phyloP scores from a whole-genome alignment of 345 rosid species.

The Mallotus nudiflorus region DNA sequence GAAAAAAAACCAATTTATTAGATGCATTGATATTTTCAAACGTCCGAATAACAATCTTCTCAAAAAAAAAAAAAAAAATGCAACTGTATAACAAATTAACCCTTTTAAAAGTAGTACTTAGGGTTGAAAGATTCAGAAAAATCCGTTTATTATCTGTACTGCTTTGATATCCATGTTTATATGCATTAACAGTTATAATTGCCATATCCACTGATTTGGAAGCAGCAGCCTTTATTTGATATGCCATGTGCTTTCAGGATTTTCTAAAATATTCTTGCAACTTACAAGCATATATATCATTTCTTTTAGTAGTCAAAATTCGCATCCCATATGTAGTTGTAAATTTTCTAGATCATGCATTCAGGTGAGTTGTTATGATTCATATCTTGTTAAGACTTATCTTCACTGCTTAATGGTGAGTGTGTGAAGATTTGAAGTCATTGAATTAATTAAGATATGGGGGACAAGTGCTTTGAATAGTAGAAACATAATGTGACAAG shows the following conservation, averaged over 20 bases:
- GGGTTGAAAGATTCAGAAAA: constrained; percentile 5
- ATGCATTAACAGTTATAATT: no score
- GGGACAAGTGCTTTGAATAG: background rate
- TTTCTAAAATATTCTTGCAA: background rate
- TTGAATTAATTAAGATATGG: no score
- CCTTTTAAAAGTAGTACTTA: no score
- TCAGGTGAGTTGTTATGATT: constrained; percentile 1
- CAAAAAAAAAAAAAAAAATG: no score
- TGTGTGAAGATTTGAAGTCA: no score
- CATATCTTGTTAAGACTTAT: background rate
- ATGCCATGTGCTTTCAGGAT: constrained; percentile 15
- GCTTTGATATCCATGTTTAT: no score
- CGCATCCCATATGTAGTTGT: background rate
- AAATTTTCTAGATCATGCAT: background rate
- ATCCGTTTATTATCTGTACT: background rate
- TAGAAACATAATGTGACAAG: background rate
- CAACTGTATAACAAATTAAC: no score
- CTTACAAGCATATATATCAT: no score
- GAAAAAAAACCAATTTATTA: no score
- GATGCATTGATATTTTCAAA: no score
- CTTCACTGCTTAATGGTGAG: background rate
- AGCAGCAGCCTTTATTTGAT: constrained; percentile 28
- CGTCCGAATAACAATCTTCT: no score
- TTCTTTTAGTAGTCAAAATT: background rate
- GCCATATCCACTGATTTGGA: constrained; percentile 2